phyloP scores from a whole-genome alignment of 1,284 basidiomycete species.

The Schizophyllum commune region DNA sequence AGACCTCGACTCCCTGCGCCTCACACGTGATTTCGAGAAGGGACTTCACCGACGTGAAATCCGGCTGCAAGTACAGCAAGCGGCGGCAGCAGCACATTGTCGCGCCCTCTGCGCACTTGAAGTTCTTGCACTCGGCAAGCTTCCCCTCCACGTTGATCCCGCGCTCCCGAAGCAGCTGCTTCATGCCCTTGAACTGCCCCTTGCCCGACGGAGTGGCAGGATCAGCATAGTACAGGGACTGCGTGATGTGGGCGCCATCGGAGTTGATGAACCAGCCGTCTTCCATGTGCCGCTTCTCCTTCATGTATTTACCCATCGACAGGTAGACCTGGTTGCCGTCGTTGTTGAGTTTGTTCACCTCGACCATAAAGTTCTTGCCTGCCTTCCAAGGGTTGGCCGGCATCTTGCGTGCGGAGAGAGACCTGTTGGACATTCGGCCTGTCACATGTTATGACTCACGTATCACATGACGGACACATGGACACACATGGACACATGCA shows the following conservation, averaged over 20 bases:
- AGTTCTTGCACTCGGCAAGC: conserved; percentile 7
- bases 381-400: conserved; percentile 1
- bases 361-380: conserved; percentile 4
- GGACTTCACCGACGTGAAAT: conserved; percentile 14
- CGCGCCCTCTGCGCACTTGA: conserved; percentile 9
- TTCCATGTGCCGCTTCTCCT: conserved; percentile 17
- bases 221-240: conserved; percentile 19
- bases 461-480: too few relatives aligned
- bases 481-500: too few relatives aligned
- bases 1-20: conserved; percentile 3
- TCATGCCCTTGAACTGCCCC: conserved; percentile 26
- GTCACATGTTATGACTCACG: too few relatives aligned
- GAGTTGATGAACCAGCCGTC: conserved; percentile 7
- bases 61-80: conserved; percentile 15
- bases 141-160: conserved; percentile 8
- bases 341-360: not conserved
- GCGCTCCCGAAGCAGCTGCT: conserved; percentile 18
- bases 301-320: conserved; percentile 4
- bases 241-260: conserved; percentile 1
- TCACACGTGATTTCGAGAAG: conserved; percentile 9
- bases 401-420: conserved; percentile 4
- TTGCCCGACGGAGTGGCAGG: conserved; percentile 8
- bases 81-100: conserved; percentile 1
- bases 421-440: too few relatives aligned
- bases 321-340: conserved; percentile 6